These are phyloP conservation scores for Hirschfeldia incana DNA, from an alignment of 345 rosid genomes.

Conservation along the genomic window DNA sequence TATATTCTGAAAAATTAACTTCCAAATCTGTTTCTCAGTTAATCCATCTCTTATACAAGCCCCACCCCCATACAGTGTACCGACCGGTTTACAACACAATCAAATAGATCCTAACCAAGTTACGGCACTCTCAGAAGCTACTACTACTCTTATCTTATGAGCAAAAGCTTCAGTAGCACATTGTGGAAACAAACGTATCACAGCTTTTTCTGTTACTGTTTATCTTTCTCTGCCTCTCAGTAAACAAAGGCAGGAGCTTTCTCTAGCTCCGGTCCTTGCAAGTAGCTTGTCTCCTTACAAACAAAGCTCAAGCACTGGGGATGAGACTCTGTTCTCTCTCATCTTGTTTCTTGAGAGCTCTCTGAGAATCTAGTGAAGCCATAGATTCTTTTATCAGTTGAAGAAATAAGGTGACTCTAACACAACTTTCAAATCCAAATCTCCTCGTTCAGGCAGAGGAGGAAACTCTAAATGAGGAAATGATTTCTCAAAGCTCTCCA, in stretches of 20 bases:
- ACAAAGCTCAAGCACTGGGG: conserved; percentile 30
- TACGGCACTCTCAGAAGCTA: conserved; percentile 14
- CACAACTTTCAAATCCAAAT: conserved; percentile 76
- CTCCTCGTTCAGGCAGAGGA: conserved; percentile 85
- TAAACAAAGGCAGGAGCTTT: conserved; percentile 19
- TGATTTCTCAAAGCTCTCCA: conserved; percentile 81
- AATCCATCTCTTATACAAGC: conserved; percentile 3
- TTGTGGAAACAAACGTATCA: background rate
- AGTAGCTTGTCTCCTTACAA: background rate
- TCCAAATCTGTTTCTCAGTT: conserved; percentile 11
- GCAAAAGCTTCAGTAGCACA: conserved; percentile 7
- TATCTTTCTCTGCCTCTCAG: conserved; percentile 18
- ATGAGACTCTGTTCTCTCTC: conserved; percentile 27
- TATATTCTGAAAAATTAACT: conserved; percentile 1
- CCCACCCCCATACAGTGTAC: conserved; percentile 6
- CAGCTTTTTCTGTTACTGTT: background rate
- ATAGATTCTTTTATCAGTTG: conserved; percentile 50
- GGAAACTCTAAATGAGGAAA: conserved; percentile 76
- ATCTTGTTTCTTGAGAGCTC: conserved; percentile 17
- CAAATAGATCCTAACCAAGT: conserved; percentile 19
- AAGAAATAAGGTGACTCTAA: conserved; percentile 88
- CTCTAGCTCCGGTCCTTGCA: conserved; percentile 20
- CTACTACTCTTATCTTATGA: conserved; percentile 7
- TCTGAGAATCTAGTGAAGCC: conserved; percentile 29
- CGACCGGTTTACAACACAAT: conserved; percentile 26